Conservation (phyloP, 2,329 filamentous ascomycete species). For the Penicillium griseofulvum region DNA sequence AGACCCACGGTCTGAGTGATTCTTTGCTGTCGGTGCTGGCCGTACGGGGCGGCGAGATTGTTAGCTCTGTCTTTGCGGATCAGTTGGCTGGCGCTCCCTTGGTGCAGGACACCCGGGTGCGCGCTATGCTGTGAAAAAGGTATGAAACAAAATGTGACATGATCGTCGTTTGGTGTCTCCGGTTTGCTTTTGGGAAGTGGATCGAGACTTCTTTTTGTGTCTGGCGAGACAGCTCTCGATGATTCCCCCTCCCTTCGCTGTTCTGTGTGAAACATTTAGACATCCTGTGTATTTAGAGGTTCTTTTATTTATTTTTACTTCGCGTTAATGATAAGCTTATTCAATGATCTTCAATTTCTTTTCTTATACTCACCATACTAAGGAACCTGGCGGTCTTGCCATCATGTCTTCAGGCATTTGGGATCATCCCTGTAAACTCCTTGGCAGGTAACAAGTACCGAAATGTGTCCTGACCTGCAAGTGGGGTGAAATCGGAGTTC, state of each 20-base stretch:
- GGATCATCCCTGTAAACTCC: neutral
- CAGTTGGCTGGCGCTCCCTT: conserved; percentile 27
- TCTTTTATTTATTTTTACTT: neutral
- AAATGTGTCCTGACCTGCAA: neutral
- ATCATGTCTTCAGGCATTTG: neutral
- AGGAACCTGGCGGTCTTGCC: neutral
- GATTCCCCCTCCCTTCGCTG: conserved; percentile 1
- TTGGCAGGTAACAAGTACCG: neutral
- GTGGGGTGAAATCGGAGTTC: neutral
- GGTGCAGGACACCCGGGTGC: conserved; percentile 35
- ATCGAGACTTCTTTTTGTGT: neutral
- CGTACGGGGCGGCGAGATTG: conserved; percentile 73
- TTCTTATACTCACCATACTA: neutral
- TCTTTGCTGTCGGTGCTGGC: conserved; percentile 76
- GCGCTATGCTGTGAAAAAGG: conserved; percentile 32
- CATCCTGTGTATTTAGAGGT: conserved; percentile 5
- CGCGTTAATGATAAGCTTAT: conserved; percentile 5
- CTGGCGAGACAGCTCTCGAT: conserved; percentile 5
- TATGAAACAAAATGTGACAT: neutral
- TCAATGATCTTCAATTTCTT: neutral
- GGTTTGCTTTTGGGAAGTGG: neutral
- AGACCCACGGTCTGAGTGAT: conserved; percentile 83
- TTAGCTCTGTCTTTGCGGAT: conserved; percentile 67
- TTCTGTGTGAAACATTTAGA: conserved; percentile 10
- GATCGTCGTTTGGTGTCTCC: neutral